phyloP scores from a whole-genome alignment of 805 yeast species.

The Yueomyces sp. region DNA sequence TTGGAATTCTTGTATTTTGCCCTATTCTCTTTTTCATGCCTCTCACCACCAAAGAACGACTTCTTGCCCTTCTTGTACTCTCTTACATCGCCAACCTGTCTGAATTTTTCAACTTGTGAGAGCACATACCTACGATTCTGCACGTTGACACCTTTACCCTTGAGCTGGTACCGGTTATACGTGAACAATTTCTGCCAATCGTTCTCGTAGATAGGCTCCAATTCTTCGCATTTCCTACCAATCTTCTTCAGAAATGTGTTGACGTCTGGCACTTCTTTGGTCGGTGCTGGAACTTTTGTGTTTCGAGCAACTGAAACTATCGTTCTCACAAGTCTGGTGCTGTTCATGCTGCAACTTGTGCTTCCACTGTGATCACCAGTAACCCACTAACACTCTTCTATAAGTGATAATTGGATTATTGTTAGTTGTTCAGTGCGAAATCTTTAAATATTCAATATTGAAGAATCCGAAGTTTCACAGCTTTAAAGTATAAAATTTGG shows the following conservation, averaged over 20 bases:
- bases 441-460: too few species aligned
- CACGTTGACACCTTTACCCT: conserved; percentile 64
- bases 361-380: too few species aligned
- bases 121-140: conserved; percentile 61
- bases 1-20: conserved; percentile 35
- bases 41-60: conserved; percentile 72
- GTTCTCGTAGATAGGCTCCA: conserved; percentile 55
- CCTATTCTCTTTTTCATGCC: conserved; percentile 52
- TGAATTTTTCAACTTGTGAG: conserved; percentile 56
- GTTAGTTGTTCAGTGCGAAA: too few species aligned
- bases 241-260: conserved; percentile 59
- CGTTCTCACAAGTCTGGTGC: too few species aligned
- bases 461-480: too few species aligned
- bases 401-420: too few species aligned
- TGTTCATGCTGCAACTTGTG: too few species aligned
- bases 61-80: conserved; percentile 60
- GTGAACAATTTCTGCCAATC: conserved; percentile 55
- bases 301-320: too few species aligned
- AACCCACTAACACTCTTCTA: too few species aligned
- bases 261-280: conserved; percentile 50
- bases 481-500: too few species aligned
- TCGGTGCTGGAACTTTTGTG: conserved; percentile 33
- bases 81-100: conserved; percentile 39
- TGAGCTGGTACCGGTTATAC: conserved; percentile 42
- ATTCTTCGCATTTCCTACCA: conserved; percentile 64